Evolutionary conservation across 2,329 filamentous ascomycete species (phyloP), one percentile per base, ranked within the genome.

Genomic region (Cercospora zeina): DNA sequence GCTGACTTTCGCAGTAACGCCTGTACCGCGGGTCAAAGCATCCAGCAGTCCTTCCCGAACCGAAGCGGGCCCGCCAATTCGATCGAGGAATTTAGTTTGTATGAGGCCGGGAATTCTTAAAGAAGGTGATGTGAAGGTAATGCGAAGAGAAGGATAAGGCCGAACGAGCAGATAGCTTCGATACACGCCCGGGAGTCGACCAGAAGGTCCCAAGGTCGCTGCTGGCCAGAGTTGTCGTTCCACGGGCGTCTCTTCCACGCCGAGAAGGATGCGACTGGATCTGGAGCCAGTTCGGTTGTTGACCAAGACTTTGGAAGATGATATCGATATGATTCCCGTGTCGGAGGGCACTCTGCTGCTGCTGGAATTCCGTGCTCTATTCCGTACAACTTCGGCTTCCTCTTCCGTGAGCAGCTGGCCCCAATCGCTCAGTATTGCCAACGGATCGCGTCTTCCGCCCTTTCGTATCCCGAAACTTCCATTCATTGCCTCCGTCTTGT

Each of bases 61-160:
- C 11, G 72, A 68, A 13, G 67, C 51, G 0, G 77, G 72, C 4
- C 77, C 78, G 27, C 75, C 77, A n/a, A 80, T 72, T 50, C 78
- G 77, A 21, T 77, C 75, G 34, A 80, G 71, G 57, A 80, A 74
- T 55, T 76, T 75, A 10, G 75, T 77, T 65, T 80, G 78, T 0
- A 90, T 77, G 54, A 89, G 87, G 0, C 87, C 87, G 0, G 87
- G 87, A 0, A 89, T 82, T 2, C 87, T 83, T 30, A 90, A 81
- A 1, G 85, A 83, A 0, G 87, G 87, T 1, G 86, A 88, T 2
- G 87, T 87, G 71, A 90, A 90, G 0, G 89, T 81, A 56, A 90
- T 85, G 1, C 84, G 82, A 0, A 90, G 78, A 36, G 81, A 87
- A 0, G 88, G 87, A 65, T 85, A 85, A 0, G 88, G 88, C 3